Conservation (phyloP, 345 rosid species). For the Sisymbrium altissimum region DNA sequence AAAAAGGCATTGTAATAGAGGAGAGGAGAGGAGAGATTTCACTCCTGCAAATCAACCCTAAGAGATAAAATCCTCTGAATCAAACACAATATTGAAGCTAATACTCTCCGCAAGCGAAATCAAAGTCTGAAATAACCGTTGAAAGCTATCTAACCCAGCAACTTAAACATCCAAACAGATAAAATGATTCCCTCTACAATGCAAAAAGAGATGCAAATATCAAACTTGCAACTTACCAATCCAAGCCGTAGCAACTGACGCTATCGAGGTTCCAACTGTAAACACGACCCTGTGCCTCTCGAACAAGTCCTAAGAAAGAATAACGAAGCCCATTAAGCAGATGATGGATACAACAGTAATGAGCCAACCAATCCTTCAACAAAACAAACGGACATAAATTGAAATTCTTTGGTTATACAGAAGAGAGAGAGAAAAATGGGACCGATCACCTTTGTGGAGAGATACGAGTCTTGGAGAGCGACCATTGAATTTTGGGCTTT, state of each 20-base stretch:
- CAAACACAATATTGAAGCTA: no score
- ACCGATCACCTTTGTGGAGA: conserved; percentile 65
- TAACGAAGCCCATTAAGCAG: background rate
- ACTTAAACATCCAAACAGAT: background rate
- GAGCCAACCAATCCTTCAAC: conserved; percentile 5
- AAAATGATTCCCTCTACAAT: background rate
- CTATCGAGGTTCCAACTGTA: conserved; percentile 85
- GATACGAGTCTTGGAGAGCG: conserved; percentile 76
- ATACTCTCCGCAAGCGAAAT: no score
- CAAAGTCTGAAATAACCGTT: background rate
- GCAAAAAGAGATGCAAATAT: background rate
- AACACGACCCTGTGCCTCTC: conserved; percentile 88
- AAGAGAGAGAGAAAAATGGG: background rate
- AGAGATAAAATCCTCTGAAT: background rate
- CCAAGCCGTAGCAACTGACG: conserved; percentile 95
- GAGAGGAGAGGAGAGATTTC: no score
- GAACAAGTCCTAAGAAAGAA: conserved; percentile 57
- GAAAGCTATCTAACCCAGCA: background rate
- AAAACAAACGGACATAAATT: background rate
- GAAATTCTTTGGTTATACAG: background rate
- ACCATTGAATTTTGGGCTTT: conserved; percentile 68
- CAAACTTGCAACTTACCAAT: conserved; percentile 46
- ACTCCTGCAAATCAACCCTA: no score
- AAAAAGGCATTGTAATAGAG: no score
- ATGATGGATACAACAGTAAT: background rate